Evolutionary conservation across 106 monocot species (phyloP).

Genomic region (Phalaenopsis equestris): DNA sequence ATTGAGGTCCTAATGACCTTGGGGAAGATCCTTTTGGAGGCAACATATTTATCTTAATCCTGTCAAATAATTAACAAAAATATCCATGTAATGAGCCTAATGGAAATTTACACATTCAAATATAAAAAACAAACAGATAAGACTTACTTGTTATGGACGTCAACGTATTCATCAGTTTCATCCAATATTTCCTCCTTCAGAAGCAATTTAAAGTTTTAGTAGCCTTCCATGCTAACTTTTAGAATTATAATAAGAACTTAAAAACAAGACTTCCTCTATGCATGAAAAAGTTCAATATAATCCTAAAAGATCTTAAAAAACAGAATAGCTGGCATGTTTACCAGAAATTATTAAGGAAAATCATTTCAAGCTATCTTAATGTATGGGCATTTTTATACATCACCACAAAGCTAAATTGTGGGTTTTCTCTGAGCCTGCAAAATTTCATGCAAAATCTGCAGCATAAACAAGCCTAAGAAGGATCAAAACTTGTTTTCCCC

Average conservation of each 20-base stretch:
- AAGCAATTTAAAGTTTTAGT: constrained; percentile 3
- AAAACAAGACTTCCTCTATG: background rate
- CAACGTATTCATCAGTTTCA: constrained; percentile 51
- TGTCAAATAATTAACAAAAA: constrained; percentile 11
- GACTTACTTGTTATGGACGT: constrained; percentile 48
- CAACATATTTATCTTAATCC: constrained; percentile 48
- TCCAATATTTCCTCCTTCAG: constrained; percentile 48
- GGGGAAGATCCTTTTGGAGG: constrained; percentile 19
- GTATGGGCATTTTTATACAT: too few relatives aligned
- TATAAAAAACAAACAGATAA: background rate
- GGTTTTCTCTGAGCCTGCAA: too few relatives aligned
- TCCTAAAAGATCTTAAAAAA: background rate
- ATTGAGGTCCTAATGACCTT: constrained; percentile 9
- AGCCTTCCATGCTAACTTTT: background rate
- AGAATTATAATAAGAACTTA: background rate
- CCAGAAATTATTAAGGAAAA: background rate
- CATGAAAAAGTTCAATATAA: background rate
- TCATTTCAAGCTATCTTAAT: background rate
- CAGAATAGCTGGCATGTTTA: background rate
- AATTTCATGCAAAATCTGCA: too few relatives aligned
- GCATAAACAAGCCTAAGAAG: too few relatives aligned
- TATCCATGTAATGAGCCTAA: too few relatives aligned
- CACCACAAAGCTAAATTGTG: too few relatives aligned
- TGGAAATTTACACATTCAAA: background rate
- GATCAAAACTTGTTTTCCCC: too few relatives aligned